Evolutionary conservation across 2,329 filamentous ascomycete genomes (phyloP), one percentile per base, ranked within the genome.

Genomic region (Phyllosticta citriasiana): DNA sequence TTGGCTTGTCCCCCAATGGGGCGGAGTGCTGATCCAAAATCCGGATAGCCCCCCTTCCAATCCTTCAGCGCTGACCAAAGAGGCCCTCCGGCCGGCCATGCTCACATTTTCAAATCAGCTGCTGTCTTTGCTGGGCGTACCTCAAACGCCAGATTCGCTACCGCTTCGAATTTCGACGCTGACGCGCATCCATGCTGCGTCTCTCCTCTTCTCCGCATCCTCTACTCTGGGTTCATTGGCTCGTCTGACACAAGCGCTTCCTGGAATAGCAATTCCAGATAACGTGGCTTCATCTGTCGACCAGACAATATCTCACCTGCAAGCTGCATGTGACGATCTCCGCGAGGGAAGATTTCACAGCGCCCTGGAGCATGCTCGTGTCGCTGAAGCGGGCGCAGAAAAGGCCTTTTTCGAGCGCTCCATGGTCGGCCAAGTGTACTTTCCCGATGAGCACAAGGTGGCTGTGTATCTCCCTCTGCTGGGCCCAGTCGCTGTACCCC

Each of bases 401-500:
- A 86, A 88, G 63, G 93, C 93, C 0, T 99, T 99, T 75, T 99
- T 99, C 67, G 94, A 99, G 75, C 96, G 96, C 76, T 96, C 89
- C 70, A 99, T 99, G 94, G 94, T 99, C 12, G 94, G 92, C 0
- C 94, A 97, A 76, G 87, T 97, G 2, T 99, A 97, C 74, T 99
- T 99, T 73, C 94, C 94, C 0, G 94, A 99, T 70, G 94, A 99
- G 77, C 94, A 99, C 74, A 99, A 97, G 75, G 84, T 99, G 25
- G 94, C 94, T 0, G 94, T 99, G 0, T 99, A 99, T 72, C 76
- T 99, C 67, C 94, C 94, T 1, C 77, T 99, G 10, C 77, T 99
- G 51, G 94, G 94, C 0, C 94, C 94, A 0, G 86, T 97, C 51
- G 91, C 89, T 4, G 93, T 97, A 12, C 94, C 94, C 47, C 76